phyloP scores from a whole-genome alignment of 805 yeast genomes.

The Sugiyamaella mastotermitis region DNA sequence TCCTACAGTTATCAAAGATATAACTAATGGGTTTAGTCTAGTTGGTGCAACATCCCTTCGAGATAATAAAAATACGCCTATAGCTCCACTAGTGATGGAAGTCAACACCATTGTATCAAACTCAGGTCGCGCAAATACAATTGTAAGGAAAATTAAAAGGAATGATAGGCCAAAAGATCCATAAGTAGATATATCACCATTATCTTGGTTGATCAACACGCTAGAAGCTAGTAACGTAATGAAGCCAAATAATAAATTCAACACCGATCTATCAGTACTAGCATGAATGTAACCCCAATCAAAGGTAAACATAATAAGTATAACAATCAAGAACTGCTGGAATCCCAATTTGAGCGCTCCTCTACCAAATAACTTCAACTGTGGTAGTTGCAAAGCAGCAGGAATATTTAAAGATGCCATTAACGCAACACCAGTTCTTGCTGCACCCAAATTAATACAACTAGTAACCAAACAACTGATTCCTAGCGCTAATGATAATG shows the following conservation, averaged over 20 bases:
- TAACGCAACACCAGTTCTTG: slow-evolving; percentile 17
- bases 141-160: slow-evolving; percentile 16
- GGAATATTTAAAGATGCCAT: slow-evolving; percentile 19
- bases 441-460: slow-evolving; percentile 20
- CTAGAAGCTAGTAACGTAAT: slow-evolving; percentile 13
- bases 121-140: slow-evolving; percentile 9
- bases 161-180: slow-evolving; percentile 11
- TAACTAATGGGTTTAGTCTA: slow-evolving; percentile 22
- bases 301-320: slow-evolving; percentile 10
- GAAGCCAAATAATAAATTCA: slow-evolving; percentile 14
- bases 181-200: slow-evolving; percentile 7
- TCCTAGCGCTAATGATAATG: slow-evolving; percentile 17
- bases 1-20: slow-evolving; percentile 16
- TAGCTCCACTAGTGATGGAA: slow-evolving; percentile 25
- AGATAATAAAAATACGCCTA: slow-evolving; percentile 27
- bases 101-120: slow-evolving; percentile 16
- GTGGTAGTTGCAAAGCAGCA: background rate
- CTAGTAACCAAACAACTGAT: slow-evolving; percentile 17
- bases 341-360: background rate
- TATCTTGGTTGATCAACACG: slow-evolving; percentile 8
- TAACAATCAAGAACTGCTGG: slow-evolving; percentile 10
- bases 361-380: background rate
- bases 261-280: background rate
- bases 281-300: slow-evolving; percentile 13
- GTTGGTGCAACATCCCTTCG: slow-evolving; percentile 24